These are phyloP conservation scores for Chiua virens DNA, from an alignment of 768 basidiomycete genomes.

Conservation along the genomic window DNA sequence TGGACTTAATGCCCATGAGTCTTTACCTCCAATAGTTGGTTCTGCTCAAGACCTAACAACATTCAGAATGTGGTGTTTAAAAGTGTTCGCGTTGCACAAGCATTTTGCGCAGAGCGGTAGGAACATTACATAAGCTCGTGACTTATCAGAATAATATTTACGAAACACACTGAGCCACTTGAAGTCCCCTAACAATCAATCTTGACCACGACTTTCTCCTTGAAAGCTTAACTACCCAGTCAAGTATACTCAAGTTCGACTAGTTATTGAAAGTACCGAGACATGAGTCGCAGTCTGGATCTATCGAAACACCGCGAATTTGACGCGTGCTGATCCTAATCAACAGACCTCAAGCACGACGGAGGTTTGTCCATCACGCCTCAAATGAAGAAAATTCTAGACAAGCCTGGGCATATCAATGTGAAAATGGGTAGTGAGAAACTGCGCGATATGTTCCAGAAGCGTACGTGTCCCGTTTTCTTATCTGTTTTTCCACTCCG, in stretches of 20 bases:
- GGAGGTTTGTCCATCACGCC: conserved; percentile 27
- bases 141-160: no score
- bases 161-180: no score
- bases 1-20: no score
- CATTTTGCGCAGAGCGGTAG: no score
- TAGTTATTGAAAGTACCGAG: not conserved
- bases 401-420: conserved; percentile 26
- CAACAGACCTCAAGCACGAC: conserved; percentile 10
- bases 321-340: not conserved
- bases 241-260: not conserved
- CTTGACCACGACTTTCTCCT: not conserved
- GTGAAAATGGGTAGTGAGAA: conserved; percentile 23
- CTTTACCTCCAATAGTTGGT: no score
- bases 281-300: conserved; percentile 15
- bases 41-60: no score
- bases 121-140: no score
- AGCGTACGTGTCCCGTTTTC: conserved; percentile 15
- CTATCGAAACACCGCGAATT: no score
- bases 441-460: conserved; percentile 32
- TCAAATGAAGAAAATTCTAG: conserved; percentile 29
- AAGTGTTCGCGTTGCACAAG: no score
- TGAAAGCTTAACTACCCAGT: no score
- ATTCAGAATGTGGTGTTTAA: no score
- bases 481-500: not conserved
- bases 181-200: no score